phyloP scores from a whole-genome alignment of 352 stramenopile species.

The Phytophthora agathidicida region DNA sequence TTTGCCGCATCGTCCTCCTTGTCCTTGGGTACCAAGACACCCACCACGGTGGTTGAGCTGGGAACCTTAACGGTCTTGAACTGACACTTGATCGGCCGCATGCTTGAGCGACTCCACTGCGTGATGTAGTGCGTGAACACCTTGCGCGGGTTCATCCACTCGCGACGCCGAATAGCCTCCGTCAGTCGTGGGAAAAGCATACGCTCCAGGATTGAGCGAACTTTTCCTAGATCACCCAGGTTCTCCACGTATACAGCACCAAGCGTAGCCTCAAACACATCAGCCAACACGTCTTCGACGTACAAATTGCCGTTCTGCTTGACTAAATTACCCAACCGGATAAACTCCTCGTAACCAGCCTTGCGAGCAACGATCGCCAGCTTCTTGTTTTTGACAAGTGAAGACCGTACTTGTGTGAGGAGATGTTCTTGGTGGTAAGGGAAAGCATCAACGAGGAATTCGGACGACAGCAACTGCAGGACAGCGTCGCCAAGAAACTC shows the following conservation, averaged over 20 bases:
- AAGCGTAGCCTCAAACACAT: conserved; percentile 82
- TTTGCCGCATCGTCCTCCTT: conserved; percentile 13
- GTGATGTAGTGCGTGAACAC: conserved; percentile 67
- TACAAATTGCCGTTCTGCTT: conserved; percentile 71
- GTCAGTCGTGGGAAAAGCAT: conserved; percentile 73
- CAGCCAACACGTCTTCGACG: conserved; percentile 77
- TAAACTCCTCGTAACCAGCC: conserved; percentile 71
- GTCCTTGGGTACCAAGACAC: conserved; percentile 35
- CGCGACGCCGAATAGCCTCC: conserved; percentile 74
- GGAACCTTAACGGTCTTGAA: conserved; percentile 57
- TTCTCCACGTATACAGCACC: conserved; percentile 84
- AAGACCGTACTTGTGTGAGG: conserved; percentile 79
- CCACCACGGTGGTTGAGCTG: not conserved
- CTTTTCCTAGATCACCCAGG: conserved; percentile 49
- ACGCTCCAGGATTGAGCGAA: conserved; percentile 67
- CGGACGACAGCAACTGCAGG: conserved; percentile 79
- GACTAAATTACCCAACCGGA: conserved; percentile 69
- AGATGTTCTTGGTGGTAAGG: conserved; percentile 85
- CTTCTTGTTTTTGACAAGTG: conserved; percentile 86
- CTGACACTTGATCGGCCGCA: conserved; percentile 43
- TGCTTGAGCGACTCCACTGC: conserved; percentile 51
- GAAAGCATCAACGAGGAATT: conserved; percentile 81
- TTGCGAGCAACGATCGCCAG: conserved; percentile 64
- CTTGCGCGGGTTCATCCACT: conserved; percentile 86
- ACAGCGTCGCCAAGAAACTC: conserved; percentile 88